Evolutionary conservation across 371 early-diverging fungal species (phyloP).

Genomic region (Apophysomyces elegans): DNA sequence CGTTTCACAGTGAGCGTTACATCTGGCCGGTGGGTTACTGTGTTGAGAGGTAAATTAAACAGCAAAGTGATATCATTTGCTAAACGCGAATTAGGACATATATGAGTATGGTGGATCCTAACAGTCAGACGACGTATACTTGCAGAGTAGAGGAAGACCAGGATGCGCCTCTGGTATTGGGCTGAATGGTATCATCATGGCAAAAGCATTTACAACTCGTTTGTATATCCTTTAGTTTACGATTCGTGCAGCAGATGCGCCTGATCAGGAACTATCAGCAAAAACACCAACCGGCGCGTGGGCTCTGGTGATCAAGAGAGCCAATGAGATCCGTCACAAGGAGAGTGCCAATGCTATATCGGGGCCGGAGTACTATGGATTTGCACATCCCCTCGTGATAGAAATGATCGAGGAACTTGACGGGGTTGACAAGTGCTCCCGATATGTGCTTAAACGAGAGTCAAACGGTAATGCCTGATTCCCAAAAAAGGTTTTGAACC

Average conservation of each 20-base stretch:
- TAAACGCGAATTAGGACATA: conserved; percentile 50
- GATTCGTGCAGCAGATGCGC: conserved; percentile 73
- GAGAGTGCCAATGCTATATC: conserved; percentile 80
- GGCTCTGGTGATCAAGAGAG: conserved; percentile 78
- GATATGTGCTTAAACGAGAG: conserved; percentile 21
- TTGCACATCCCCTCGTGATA: conserved; percentile 86
- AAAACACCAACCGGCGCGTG: conserved; percentile 88
- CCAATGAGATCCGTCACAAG: conserved; percentile 74
- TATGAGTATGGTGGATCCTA: conserved; percentile 76
- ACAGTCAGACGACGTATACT: conserved; percentile 66
- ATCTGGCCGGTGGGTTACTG: conserved; percentile 33
- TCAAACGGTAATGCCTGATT: conserved; percentile 4
- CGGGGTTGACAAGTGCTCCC: conserved; percentile 64
- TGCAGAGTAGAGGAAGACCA: conserved; percentile 81
- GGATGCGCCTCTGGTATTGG: conserved; percentile 67
- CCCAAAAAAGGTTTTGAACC: conserved; percentile 2
- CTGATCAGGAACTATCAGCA: conserved; percentile 64
- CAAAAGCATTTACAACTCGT: neutral
- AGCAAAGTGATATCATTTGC: conserved; percentile 7
- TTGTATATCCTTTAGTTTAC: conserved; percentile 58
- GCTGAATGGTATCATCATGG: conserved; percentile 6
- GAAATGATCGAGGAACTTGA: conserved; percentile 87
- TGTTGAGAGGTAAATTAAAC: conserved; percentile 20
- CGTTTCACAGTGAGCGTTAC: conserved; percentile 58
- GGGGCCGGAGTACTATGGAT: conserved; percentile 92